Evolutionary conservation across 129 eudicot species (phyloP).

Genomic region (Chrysanthemum makinoi): DNA sequence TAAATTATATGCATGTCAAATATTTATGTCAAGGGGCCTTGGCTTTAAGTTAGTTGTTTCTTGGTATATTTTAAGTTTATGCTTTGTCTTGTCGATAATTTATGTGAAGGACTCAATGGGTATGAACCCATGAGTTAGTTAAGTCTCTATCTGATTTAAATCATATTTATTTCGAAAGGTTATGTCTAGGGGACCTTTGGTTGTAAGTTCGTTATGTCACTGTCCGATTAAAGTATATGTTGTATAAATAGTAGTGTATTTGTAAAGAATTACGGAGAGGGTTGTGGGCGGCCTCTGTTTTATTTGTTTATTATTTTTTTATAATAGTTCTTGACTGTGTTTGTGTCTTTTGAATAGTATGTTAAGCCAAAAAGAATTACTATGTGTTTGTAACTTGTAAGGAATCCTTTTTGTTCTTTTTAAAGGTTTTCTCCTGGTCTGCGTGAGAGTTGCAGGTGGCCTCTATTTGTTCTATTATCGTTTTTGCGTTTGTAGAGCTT

Average conservation of each 20-base stretch:
- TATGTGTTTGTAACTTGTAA: neutral
- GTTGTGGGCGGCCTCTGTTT: neutral
- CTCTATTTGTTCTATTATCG: constrained; percentile 11
- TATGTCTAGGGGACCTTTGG: neutral
- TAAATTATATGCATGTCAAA: constrained; percentile 8
- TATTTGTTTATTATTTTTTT: neutral
- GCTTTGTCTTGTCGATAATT: too few relatives aligned
- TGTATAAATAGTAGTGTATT: neutral
- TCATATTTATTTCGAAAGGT: too few relatives aligned
- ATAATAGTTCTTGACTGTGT: constrained; percentile 1
- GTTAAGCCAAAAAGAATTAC: constrained; percentile 8
- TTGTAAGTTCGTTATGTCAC: neutral
- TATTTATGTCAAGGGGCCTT: neutral
- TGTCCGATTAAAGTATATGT: constrained; percentile 1
- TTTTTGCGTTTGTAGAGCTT: constrained; percentile 6
- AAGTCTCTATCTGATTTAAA: too few relatives aligned
- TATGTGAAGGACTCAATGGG: too few relatives aligned
- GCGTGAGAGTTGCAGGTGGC: constrained; percentile 5
- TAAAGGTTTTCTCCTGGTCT: too few relatives aligned
- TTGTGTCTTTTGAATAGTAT: constrained; percentile 6
- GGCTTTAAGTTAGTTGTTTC: neutral
- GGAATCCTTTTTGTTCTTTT: too few relatives aligned
- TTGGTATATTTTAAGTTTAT: neutral
- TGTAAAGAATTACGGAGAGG: neutral
- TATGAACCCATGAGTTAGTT: constrained; percentile 5